Conservation (phyloP, 108 stramenopile genomes). For the Schizochytrium sp. region DNA sequence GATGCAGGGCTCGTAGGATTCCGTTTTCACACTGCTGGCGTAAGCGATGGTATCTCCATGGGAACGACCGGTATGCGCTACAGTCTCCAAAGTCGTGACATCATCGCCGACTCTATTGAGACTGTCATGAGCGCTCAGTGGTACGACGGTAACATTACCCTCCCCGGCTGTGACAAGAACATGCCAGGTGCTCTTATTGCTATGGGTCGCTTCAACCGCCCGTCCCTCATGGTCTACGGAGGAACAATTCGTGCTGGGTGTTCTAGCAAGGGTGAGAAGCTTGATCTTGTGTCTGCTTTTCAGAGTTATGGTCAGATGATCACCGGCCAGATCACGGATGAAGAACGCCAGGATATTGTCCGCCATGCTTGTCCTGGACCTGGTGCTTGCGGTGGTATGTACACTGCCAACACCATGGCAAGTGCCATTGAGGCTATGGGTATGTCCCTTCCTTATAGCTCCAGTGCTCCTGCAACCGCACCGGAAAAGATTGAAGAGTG, state of each 20-base stretch:
- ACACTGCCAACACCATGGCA: conserved; percentile 99
- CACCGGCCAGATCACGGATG: conserved; percentile 94
- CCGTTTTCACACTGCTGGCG: conserved; percentile 96
- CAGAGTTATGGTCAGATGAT: conserved; percentile 94
- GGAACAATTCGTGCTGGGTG: conserved; percentile 90
- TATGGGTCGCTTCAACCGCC: conserved; percentile 97
- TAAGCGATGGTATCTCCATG: conserved; percentile 97
- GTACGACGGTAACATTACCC: conserved; percentile 96
- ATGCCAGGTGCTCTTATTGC: conserved; percentile 99
- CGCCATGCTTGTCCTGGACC: conserved; percentile 97
- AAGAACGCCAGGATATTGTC: conserved; percentile 90
- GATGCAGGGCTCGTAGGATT: conserved; percentile 86
- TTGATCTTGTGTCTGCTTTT: conserved; percentile 97
- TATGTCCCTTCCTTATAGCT: conserved; percentile 96
- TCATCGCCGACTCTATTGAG: conserved; percentile 99
- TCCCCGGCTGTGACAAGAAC: conserved; percentile 99
- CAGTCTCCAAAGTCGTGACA: conserved; percentile 93
- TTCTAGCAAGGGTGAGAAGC: conserved; percentile 76
- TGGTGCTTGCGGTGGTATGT: conserved; percentile 99
- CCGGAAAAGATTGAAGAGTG: conserved; percentile 92
- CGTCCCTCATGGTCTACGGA: conserved; percentile 97
- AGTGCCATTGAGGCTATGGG: conserved; percentile 98
- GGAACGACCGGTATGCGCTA: conserved; percentile 97
- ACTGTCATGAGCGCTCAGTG: conserved; percentile 98
- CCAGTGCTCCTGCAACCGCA: conserved; percentile 94